These are phyloP conservation scores for Dispira parvispora DNA, from an alignment of 192 early-diverging fungal species.

Conservation along the genomic window DNA sequence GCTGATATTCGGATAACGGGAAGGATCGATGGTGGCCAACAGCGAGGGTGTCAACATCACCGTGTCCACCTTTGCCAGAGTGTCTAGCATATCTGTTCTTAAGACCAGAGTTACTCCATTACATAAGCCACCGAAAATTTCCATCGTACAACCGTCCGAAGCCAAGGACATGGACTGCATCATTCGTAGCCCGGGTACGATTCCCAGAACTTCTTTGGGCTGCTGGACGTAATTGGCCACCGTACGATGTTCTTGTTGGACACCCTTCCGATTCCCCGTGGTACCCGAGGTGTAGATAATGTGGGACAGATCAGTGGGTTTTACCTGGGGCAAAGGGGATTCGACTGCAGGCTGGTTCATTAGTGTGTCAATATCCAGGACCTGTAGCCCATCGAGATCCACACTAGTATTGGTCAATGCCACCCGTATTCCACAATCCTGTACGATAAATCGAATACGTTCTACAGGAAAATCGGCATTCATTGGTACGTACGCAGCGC, in stretches of 20 bases:
- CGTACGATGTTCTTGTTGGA: neutral
- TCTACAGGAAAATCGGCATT: neutral
- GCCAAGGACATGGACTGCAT: constrained; percentile 2
- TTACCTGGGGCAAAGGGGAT: neutral
- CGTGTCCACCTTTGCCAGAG: neutral
- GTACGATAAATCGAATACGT: neutral
- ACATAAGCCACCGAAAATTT: neutral
- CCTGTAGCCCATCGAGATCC: neutral
- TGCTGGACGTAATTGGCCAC: neutral
- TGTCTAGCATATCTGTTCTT: neutral
- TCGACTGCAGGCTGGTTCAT: neutral
- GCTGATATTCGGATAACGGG: neutral
- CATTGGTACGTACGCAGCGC: neutral
- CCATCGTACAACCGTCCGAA: neutral
- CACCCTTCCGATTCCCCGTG: constrained; percentile 4
- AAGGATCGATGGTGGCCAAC: neutral
- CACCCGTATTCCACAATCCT: neutral
- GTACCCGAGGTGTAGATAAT: constrained; percentile 6
- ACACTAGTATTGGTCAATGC: neutral
- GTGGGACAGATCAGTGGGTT: neutral
- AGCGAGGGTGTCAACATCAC: neutral
- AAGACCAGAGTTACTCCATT: constrained; percentile 1
- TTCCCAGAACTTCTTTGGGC: neutral
- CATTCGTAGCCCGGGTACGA: neutral
- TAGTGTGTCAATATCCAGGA: neutral